A percentile compares a stretch with the other conserved stretches of the same genome.
These are phyloP conservation scores for Rosellinia necatrix DNA, from an alignment of 2,329 filamentous ascomycete genomes.

Conservation along the genomic window DNA sequence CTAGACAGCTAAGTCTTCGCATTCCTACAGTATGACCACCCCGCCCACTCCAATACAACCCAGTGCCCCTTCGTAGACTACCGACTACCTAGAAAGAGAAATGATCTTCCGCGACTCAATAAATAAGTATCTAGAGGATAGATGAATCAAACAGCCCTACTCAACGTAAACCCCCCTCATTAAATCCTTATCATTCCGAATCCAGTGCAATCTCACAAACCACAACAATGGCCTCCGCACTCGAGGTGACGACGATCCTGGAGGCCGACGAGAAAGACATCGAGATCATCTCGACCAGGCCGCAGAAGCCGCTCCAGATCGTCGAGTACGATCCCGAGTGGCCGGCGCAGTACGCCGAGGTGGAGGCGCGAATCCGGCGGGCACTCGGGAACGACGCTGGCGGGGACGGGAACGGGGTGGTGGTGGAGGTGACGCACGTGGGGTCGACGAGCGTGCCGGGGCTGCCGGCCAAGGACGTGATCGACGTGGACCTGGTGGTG, in stretches of 20 bases:
- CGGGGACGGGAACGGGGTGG: slow-evolving; percentile 22
- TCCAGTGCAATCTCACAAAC: too few species aligned
- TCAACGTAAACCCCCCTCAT: too few species aligned
- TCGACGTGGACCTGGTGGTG: slow-evolving; percentile 25
- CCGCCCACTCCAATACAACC: too few species aligned
- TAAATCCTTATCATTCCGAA: too few species aligned
- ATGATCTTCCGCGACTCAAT: too few species aligned
- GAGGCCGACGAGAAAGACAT: slow-evolving; percentile 3
- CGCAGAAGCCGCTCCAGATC: slow-evolving; percentile 20
- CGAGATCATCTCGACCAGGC: slow-evolving; percentile 9
- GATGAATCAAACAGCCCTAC: too few species aligned
- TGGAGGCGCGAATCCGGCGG: slow-evolving; percentile 21
- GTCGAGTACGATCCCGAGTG: slow-evolving; percentile 24
- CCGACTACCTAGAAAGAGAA: too few species aligned
- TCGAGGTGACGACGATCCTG: slow-evolving; percentile 4
- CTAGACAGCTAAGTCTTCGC: too few species aligned
- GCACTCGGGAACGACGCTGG: slow-evolving; percentile 13
- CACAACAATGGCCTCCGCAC: slow-evolving; percentile 1
- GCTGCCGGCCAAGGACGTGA: slow-evolving; percentile 23
- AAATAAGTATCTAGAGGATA: too few species aligned
- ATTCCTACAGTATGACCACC: too few species aligned
- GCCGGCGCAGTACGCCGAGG: slow-evolving; percentile 18
- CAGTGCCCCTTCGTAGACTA: too few species aligned
- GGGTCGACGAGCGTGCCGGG: slow-evolving; percentile 27
- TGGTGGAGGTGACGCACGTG: slow-evolving; percentile 25